Evolutionary conservation across 129 eudicot genomes (phyloP).

Genomic region (Saposhnikovia divaricata): DNA sequence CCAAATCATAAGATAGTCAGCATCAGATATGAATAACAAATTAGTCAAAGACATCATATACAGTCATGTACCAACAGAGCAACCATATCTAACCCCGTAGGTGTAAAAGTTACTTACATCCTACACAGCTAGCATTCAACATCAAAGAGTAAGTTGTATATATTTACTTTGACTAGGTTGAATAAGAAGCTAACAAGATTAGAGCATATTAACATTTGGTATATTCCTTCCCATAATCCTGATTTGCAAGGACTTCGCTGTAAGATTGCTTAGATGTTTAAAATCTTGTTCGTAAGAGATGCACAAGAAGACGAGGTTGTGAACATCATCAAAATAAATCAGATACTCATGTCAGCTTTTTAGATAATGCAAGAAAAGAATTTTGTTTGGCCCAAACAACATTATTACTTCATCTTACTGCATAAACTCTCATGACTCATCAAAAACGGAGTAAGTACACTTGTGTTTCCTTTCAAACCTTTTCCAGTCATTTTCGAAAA

Average conservation of each 20-base stretch:
- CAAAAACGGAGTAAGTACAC: not conserved
- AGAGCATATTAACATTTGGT: not conserved
- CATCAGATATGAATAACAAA: not conserved
- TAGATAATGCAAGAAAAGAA: not conserved
- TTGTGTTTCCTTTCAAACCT: not conserved
- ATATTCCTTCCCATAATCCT: not conserved
- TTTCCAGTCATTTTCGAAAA: not conserved
- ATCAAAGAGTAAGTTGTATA: not conserved
- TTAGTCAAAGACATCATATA: not conserved
- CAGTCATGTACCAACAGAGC: not conserved
- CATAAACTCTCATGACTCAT: not conserved
- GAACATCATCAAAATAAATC: not conserved
- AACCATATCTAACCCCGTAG: not conserved
- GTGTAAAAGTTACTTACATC: not conserved
- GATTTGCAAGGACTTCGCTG: not conserved
- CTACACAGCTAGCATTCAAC: not conserved
- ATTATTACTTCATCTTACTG: not conserved
- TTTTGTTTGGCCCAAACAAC: not conserved
- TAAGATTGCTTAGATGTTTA: not conserved
- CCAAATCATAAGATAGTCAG: conserved; percentile 11
- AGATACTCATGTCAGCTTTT: not conserved
- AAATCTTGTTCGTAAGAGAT: not conserved
- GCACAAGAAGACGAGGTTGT: not conserved
- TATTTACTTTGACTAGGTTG: not conserved
- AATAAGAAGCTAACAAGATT: not conserved